These are phyloP conservation scores for Neonothopanus nambi DNA, from an alignment of 1,284 basidiomycete genomes.

Conservation along the genomic window DNA sequence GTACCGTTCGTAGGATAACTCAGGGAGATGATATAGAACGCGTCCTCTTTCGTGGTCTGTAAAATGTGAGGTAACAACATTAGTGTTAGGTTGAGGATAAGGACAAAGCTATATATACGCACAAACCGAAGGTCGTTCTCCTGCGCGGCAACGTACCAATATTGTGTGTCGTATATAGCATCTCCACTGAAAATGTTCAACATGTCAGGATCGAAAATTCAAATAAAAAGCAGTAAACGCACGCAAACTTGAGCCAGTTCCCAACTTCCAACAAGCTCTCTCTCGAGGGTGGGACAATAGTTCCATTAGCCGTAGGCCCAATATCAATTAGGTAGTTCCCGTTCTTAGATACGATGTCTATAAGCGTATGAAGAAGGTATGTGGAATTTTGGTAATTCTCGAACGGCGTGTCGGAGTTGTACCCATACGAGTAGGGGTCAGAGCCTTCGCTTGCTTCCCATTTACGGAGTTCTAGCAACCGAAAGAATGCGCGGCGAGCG, in stretches of 20 bases:
- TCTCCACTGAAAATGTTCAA: conserved; percentile 18
- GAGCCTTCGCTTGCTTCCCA: conserved; percentile 40
- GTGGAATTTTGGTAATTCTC: conserved; percentile 32
- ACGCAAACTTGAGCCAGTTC: conserved; percentile 35
- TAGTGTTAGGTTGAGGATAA: neutral
- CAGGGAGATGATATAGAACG: conserved; percentile 38
- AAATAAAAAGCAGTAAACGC: conserved; percentile 7
- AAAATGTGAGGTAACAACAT: neutral
- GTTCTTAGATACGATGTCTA: conserved; percentile 37
- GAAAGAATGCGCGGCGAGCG: too few relatives aligned
- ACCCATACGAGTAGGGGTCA: conserved; percentile 25
- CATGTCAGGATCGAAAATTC: conserved; percentile 13
- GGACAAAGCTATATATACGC: too few relatives aligned
- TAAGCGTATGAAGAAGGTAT: conserved; percentile 32
- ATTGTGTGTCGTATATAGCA: conserved; percentile 26
- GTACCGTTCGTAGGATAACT: conserved; percentile 22
- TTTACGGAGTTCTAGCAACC: conserved; percentile 25
- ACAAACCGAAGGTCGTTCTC: conserved; percentile 15
- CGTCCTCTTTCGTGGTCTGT: conserved; percentile 27
- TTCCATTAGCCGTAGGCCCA: conserved; percentile 35
- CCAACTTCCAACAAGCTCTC: conserved; percentile 33
- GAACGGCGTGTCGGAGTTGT: conserved; percentile 24
- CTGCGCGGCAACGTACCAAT: conserved; percentile 17
- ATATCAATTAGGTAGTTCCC: conserved; percentile 36
- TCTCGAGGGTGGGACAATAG: conserved; percentile 30